phyloP scores from a whole-genome alignment of 495 filamentous ascomycete genomes.

The Delitschia confertaspora region DNA sequence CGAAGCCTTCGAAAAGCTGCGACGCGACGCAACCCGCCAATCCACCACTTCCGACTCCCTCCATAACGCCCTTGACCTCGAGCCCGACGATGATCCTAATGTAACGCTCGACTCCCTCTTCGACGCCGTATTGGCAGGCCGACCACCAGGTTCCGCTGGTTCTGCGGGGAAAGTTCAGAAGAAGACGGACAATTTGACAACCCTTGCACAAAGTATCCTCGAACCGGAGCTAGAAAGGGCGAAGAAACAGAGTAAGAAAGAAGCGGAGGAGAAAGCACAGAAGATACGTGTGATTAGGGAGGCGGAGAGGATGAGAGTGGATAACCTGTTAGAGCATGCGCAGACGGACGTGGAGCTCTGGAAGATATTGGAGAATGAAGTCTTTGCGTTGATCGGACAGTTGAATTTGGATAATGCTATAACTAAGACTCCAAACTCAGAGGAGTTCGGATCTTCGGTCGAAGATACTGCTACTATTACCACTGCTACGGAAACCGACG shows the following conservation, averaged over 20 bases:
- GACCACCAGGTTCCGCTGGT: background rate
- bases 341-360: constrained; percentile 60
- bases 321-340: constrained; percentile 41
- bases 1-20: constrained; percentile 17
- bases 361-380: constrained; percentile 58
- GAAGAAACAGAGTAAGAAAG: constrained; percentile 1
- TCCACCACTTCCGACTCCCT: too few relatives aligned
- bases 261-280: background rate
- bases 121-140: constrained; percentile 6
- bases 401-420: constrained; percentile 27
- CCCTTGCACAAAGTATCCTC: constrained; percentile 7
- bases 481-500: constrained; percentile 22
- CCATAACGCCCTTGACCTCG: too few relatives aligned
- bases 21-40: too few relatives aligned
- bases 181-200: background rate
- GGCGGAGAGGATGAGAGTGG: constrained; percentile 34
- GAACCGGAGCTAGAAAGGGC: background rate
- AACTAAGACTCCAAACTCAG: too few relatives aligned
- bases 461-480: too few relatives aligned
- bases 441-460: too few relatives aligned
- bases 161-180: background rate
- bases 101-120: constrained; percentile 14
- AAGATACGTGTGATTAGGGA: constrained; percentile 1
- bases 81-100: background rate
- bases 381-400: constrained; percentile 34